Evolutionary conservation across 805 yeast genomes (phyloP), one percentile per base, ranked within the genome.

Genomic region (Komagataella pastoris): DNA sequence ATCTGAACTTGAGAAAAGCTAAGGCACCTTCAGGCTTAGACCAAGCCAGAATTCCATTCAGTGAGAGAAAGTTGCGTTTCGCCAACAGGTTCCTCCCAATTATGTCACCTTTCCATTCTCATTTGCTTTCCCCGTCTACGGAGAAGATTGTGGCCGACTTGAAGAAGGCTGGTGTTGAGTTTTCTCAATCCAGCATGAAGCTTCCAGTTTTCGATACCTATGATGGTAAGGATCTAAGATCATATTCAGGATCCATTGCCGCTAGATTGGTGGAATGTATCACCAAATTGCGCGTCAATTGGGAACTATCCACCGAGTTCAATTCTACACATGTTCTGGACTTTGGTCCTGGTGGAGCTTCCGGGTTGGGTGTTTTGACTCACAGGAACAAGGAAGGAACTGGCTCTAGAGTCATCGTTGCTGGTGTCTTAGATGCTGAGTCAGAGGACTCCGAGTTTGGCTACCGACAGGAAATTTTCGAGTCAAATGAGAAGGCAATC

Each of bases 381-480:
- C 97, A 89, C 71, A 85, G 96, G 72, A 93, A 91, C 76, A 93
- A 91, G 70, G 99, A 93, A 62, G 99, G 99, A 69, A 88, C 97
- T 50, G 99, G 99, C 70, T 85, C 86, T 49, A 85, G 99, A 70
- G 75, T 91, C 57, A 88, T 93, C 60, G 79, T 95, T 59, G 98
- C 95, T 50, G 98, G 98, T 67, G 83, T 93, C 56, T 72, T 93
- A 54, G 96, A 87, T 58, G 72, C 71, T 51, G 71, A 76, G 48
- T 71, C 77, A 48, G 69, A 74, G 47, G 88, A 85, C 56, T 91
- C 88, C 53, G 98, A 91, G 65, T 85, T 82, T 59, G 99, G 99
- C 44, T 89, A 83, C 79, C 93, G 91, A 71, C 95, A 91, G 70
- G 99, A 93, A 71, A 67, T 93, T 48, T 93, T 93, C 67, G 91